A percentile compares a stretch with the other conserved stretches of the same genome.
Evolutionary conservation across 345 rosid species (phyloP).

Genomic region (Tarenaya hassleriana): DNA sequence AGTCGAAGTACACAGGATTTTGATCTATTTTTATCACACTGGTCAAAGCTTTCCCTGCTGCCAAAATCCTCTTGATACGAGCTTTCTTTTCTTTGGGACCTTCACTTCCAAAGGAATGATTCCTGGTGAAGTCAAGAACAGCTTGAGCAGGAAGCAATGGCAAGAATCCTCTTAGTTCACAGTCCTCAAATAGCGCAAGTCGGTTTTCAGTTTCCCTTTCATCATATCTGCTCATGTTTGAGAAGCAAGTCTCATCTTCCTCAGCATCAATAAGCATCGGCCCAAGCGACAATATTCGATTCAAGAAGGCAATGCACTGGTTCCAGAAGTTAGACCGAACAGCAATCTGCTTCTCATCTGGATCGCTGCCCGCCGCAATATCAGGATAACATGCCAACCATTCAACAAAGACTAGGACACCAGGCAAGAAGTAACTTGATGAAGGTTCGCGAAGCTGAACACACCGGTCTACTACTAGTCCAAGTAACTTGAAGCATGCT

Average conservation of each 20-base stretch:
- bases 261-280: slow-evolving; percentile 48
- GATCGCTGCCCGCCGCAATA: slow-evolving; percentile 52
- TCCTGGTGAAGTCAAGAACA: slow-evolving; percentile 82
- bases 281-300: slow-evolving; percentile 50
- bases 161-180: slow-evolving; percentile 82
- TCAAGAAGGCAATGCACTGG: slow-evolving; percentile 54
- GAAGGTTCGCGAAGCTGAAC: slow-evolving; percentile 61
- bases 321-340: slow-evolving; percentile 67
- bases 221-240: slow-evolving; percentile 79
- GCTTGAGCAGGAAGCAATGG: slow-evolving; percentile 84
- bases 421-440: slow-evolving; percentile 72
- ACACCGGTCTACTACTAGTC: slow-evolving; percentile 52
- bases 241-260: slow-evolving; percentile 80
- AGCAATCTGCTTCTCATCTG: slow-evolving; percentile 59
- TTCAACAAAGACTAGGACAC: slow-evolving; percentile 75
- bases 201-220: slow-evolving; percentile 87
- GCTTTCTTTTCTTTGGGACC: slow-evolving; percentile 59
- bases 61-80: slow-evolving; percentile 69
- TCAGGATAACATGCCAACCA: slow-evolving; percentile 94
- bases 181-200: slow-evolving; percentile 90
- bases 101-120: slow-evolving; percentile 51
- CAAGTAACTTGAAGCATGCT: slow-evolving; percentile 77
- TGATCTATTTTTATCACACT: slow-evolving; percentile 55
- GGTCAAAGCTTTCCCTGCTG: slow-evolving; percentile 76
- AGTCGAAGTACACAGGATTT: slow-evolving; percentile 53